Evolutionary conservation across 345 rosid species (phyloP), one percentile per base, ranked within the genome.

Genomic region (Citrus glauca): DNA sequence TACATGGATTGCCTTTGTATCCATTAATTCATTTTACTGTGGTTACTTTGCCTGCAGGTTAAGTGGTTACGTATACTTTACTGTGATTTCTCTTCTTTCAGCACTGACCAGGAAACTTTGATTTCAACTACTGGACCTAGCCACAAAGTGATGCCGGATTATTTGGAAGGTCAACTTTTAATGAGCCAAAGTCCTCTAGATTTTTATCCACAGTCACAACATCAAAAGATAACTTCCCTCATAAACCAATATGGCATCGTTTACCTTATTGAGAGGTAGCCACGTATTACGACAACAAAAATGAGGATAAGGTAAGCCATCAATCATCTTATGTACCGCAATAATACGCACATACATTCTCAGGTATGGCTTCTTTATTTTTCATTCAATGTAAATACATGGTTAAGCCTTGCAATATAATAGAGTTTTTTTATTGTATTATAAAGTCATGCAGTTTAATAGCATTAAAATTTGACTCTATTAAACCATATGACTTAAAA

Each of bases 81-180:
- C 82, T 73, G 35, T n/a, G 88, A 90, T 78, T 87, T 90, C 73
- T 48, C 84, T 13, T 71, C 79, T 2, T 88, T 90, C 38, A 85
- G 88, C 1, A 72, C 10, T 59, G 91, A 88, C 71, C 90, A 90
- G 74, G 91, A 87, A 69, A 74, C 7, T 42, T 72, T 90, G 77
- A 90, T 90, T 22, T 81, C 91, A 11, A 53, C 71, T n/a, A 79
- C 83, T n/a, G 85, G 89, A 59, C 82, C 78, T 59, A 30, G 38
- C 33, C 70, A 35, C 13, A 56, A 69, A 27, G 75, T 69, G 50
- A 45, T 2, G 17, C 45, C 68, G 14, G 87, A 90, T 70, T 88
- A 84, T 66, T 60, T 88, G 78, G 93, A 90, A 87, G 93, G 93
- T 53, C 75, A 83, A 25, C 79, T 90, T 25, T 78, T 90, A 13